Evolutionary conservation across 345 rosid species (phyloP), one percentile per base, ranked within the genome.

Genomic region (Acer yangbiense): DNA sequence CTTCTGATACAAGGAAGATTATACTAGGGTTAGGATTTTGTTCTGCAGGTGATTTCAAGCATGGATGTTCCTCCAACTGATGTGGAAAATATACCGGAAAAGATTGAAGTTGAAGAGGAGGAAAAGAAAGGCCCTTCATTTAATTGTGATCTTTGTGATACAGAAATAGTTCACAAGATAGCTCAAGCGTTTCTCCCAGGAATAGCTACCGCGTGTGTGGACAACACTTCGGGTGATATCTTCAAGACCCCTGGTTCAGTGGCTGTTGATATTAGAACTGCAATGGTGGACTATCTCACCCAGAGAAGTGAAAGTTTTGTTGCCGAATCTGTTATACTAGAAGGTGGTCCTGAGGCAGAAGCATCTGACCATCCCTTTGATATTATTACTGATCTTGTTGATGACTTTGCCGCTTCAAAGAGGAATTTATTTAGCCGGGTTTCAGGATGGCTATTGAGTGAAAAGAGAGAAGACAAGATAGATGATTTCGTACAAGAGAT

Each of bases 401-500:
- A 95, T 44, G 98, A 95, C 17, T 95, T 91, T 57, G 91, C 93
- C 0, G 83, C 89, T 67, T 79, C 87, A 20, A 92, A 91, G 86
- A 82, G 95, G 84, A 95, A 92, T 71, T 80, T 89, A 3, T 86
- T 92, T 54, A 88, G 98, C 76, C 85, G 95, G 78, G 95, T 95
- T 68, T 92, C 98, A 0, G 95, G 92, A 48, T 92, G 97, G 99
- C 65, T 95, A 72, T 87, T 90, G 46, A 95, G 95, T 46, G 99
- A 95, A 29, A 87, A 83, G 76, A 88, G 98, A 72, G 99, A 95
- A 78, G 99, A 95, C 75, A 90, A 86, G 70, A 86, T 93, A 0
- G 99, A 95, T 81, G 99, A 95, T 76, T 88, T 93, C 9, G 87
- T 83, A 16, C 98, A 95, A 66, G 98, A 92, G 79, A 89, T 95